Base-by-base conservation (phyloP, 768 basidiomycete genomes). In the Lactarius sp. region DNA sequence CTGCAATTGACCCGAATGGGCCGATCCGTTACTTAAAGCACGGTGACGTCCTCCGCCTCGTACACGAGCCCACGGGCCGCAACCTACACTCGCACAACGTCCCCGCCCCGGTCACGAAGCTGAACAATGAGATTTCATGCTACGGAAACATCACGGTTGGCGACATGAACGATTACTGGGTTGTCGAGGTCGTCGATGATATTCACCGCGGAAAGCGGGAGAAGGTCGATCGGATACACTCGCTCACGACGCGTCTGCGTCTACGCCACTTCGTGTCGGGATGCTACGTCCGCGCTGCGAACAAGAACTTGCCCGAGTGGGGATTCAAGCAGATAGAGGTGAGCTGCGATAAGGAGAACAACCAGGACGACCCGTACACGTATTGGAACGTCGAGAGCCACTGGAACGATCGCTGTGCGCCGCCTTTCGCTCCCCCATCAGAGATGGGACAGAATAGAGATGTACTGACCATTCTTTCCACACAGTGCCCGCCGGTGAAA, bases 311-410 rank as follows among this genome's bases (percentile, higher is more conserved):
- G 44, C 97, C 97, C 1, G 92, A 96, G 75, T 99, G 97, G 97
- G 96, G 96, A 12, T 98, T 97, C 82, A 98, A 99, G 77, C 96
- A 99, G 77, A 82, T 98, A 57, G 97, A 99, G 74, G 95, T 98
- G 52, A 90, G 85, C 69, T 99, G 97, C 74, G 88, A 88, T 59
- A 92, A 90, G 75, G 88, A 92, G 73, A 90, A 94, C 69, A 83
- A 90, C 69, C 86, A 85, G 1, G 79, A 77, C 18, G 90, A 98
- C 73, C 71, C 80, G 18, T 92, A 94, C 74, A 96, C 94, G 3
- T 91, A 94, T 71, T 99, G 97, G 97, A 99, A 99, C 72, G 90
- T 99, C 59, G 97, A 99, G 75, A 90, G 86, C 70, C 97, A 99
- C 73, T 94, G 89, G 90, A 99, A 99, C 73, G 88, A 94, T 60